Conservation (phyloP, 345 rosid species). For the Mallotus nudiflorus region DNA sequence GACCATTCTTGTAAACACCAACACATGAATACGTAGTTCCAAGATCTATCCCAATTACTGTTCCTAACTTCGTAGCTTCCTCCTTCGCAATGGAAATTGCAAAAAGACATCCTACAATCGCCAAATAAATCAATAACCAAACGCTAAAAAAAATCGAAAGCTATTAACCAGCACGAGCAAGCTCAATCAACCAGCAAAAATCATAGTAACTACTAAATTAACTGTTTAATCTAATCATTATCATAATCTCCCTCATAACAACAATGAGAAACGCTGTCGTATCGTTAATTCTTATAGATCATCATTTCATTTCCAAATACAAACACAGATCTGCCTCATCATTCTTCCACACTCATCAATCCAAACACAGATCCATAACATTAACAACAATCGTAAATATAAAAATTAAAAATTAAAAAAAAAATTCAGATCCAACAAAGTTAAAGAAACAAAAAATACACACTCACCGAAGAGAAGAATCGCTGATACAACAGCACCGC, state of each 20-base stretch:
- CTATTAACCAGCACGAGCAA: no score
- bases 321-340: constrained; percentile 6
- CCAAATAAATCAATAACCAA: background rate
- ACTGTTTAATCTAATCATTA: no score
- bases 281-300: background rate
- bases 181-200: no score
- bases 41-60: constrained; percentile 93
- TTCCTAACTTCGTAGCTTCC: constrained; percentile 78
- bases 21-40: constrained; percentile 98
- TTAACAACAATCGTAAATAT: background rate
- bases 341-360: no score
- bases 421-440: constrained; percentile 18
- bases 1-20: constrained; percentile 95
- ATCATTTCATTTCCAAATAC: background rate
- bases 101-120: constrained; percentile 50
- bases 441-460: background rate
- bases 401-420: background rate
- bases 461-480: constrained; percentile 59
- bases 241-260: background rate
- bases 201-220: no score
- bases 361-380: background rate
- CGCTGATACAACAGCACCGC: constrained; percentile 45
- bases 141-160: no score
- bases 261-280: background rate
- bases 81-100: constrained; percentile 63